Conservation (phyloP, 495 filamentous ascomycete genomes). For the Penicillium bovifimosum region DNA sequence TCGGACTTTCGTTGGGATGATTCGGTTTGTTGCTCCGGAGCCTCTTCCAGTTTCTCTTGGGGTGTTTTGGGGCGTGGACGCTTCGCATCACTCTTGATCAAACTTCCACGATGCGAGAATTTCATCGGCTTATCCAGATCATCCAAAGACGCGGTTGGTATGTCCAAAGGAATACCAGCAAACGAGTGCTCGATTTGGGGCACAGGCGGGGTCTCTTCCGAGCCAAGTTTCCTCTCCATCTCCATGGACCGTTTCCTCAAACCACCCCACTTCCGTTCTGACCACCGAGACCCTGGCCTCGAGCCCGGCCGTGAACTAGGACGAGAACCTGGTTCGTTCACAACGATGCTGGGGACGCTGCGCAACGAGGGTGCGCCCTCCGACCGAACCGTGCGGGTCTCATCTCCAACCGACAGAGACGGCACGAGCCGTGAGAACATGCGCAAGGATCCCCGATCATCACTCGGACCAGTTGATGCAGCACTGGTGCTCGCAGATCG, state of each 20-base stretch:
- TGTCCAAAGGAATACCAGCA: conserved; percentile 50
- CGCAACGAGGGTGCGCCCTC: conserved; percentile 27
- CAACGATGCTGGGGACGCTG: conserved; percentile 41
- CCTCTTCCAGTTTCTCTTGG: conserved; percentile 4
- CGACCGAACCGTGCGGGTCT: conserved; percentile 12
- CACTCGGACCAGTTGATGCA: conserved; percentile 18
- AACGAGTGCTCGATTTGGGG: conserved; percentile 40
- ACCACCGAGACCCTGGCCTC: conserved; percentile 39
- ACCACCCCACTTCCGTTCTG: conserved; percentile 40
- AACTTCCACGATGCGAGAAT: conserved; percentile 54
- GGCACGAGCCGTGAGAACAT: conserved; percentile 14
- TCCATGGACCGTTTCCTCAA: conserved; percentile 36
- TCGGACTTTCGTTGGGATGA: conserved; percentile 1
- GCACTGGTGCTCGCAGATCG: conserved; percentile 26
- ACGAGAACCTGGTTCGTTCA: conserved; percentile 33
- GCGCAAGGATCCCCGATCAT: conserved; percentile 17
- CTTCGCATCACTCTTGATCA: conserved; percentile 29
- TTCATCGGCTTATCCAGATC: conserved; percentile 49
- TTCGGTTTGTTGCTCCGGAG: conserved; percentile 14
- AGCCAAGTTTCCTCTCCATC: conserved; percentile 26
- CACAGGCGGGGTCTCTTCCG: conserved; percentile 29
- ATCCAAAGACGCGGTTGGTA: conserved; percentile 50
- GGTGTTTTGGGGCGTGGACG: conserved; percentile 10
- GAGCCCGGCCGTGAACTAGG: conserved; percentile 34
- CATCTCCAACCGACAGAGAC: conserved; percentile 4